Conservation (phyloP, 371 early-diverging fungal genomes). For the Dichotomocladium elegans region DNA sequence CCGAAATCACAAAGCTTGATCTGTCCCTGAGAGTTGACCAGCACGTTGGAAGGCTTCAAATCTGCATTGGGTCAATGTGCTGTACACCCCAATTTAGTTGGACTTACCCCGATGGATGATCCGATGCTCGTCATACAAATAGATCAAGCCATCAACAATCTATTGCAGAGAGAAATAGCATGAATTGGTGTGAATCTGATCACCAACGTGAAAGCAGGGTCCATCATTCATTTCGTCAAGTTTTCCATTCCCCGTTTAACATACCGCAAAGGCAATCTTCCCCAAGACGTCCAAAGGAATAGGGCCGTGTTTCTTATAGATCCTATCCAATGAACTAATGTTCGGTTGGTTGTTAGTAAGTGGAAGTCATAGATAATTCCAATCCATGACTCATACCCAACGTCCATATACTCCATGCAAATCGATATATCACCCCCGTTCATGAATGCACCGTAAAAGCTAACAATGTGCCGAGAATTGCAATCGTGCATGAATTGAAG, state of each 20-base stretch:
- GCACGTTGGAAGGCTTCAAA: slow-evolving; percentile 81
- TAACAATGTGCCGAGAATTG: slow-evolving; percentile 82
- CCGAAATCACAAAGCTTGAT: slow-evolving; percentile 93
- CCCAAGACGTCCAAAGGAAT: slow-evolving; percentile 74
- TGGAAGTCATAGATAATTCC: too few species aligned
- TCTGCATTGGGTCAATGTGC: slow-evolving; percentile 30
- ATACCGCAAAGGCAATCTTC: slow-evolving; percentile 72
- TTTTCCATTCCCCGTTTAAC: slow-evolving; percentile 6
- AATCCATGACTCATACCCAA: slow-evolving; percentile 58
- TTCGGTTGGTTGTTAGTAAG: too few species aligned
- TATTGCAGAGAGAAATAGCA: slow-evolving; percentile 15
- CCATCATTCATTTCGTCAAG: background rate
- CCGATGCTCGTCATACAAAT: slow-evolving; percentile 79
- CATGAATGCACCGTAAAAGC: slow-evolving; percentile 85
- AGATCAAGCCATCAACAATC: slow-evolving; percentile 76
- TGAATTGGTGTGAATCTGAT: too few species aligned
- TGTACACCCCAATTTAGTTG: background rate
- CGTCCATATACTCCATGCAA: slow-evolving; percentile 92
- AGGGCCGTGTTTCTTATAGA: slow-evolving; percentile 75
- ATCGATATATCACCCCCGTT: slow-evolving; percentile 80
- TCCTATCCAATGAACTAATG: slow-evolving; percentile 72
- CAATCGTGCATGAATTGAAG: slow-evolving; percentile 86
- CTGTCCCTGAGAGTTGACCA: slow-evolving; percentile 75
- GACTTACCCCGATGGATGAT: slow-evolving; percentile 81
- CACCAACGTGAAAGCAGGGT: too few species aligned